Percentiles rank a stretch among this genome's conserved stretches.
These are phyloP conservation scores for Cerioporus squamosus DNA, from an alignment of 1,284 basidiomycete genomes.

Conservation along the genomic window DNA sequence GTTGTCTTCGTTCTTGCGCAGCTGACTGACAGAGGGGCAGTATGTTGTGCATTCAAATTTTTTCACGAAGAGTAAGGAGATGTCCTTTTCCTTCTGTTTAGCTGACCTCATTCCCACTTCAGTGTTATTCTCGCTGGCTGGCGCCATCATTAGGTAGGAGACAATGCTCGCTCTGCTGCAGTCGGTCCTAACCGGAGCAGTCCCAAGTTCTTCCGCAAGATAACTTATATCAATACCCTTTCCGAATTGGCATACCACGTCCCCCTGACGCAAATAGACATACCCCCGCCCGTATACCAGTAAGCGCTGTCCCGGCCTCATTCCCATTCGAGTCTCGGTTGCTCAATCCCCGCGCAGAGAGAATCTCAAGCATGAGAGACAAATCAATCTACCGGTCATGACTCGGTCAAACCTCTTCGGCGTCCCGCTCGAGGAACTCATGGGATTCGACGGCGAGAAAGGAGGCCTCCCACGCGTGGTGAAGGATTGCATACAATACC, in stretches of 20 bases:
- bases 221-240: slow-evolving; percentile 72
- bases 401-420: slow-evolving; percentile 72
- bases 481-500: slow-evolving; percentile 74
- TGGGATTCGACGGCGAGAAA: slow-evolving; percentile 83
- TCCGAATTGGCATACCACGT: slow-evolving; percentile 76
- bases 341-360: slow-evolving; percentile 51
- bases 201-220: slow-evolving; percentile 88
- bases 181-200: slow-evolving; percentile 38
- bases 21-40: slow-evolving; percentile 39
- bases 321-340: no score
- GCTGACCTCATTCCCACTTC: slow-evolving; percentile 8
- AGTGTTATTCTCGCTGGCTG: slow-evolving; percentile 87
- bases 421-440: slow-evolving; percentile 77
- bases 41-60: slow-evolving; percentile 87
- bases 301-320: slow-evolving; percentile 35
- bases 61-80: slow-evolving; percentile 77
- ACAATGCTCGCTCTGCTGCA: not conserved
- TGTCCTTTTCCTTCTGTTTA: not conserved
- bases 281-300: slow-evolving; percentile 82
- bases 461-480: slow-evolving; percentile 79
- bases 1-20: not conserved
- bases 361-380: slow-evolving; percentile 71
- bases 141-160: slow-evolving; percentile 77
- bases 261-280: slow-evolving; percentile 84
- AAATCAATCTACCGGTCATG: slow-evolving; percentile 65